Conservation (phyloP, 2,329 filamentous ascomycete species). For the Penicillium glabrum region DNA sequence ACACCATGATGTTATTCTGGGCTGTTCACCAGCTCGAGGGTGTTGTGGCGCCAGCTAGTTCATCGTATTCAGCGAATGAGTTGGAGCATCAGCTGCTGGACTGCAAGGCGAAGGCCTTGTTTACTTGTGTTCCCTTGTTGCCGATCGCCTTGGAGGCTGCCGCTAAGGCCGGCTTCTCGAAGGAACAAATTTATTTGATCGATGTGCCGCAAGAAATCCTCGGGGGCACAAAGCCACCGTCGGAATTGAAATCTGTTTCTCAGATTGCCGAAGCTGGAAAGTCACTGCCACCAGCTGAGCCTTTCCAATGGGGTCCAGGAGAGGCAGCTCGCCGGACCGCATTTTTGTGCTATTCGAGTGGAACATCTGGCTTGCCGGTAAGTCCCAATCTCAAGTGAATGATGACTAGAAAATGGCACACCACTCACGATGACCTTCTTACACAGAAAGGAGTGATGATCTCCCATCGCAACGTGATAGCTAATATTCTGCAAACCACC, state of each 20-base stretch:
- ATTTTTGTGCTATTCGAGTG: constrained; percentile 77
- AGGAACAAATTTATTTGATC: constrained; percentile 66
- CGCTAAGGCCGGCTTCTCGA: constrained; percentile 61
- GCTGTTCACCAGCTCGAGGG: constrained; percentile 72
- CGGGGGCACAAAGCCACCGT: constrained; percentile 45
- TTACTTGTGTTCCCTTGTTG: constrained; percentile 70
- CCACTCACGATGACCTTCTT: constrained; percentile 6
- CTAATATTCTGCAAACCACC: constrained; percentile 67
- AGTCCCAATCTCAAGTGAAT: constrained; percentile 14
- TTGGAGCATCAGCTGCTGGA: constrained; percentile 71
- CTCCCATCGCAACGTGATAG: constrained; percentile 74
- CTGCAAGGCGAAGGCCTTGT: constrained; percentile 67
- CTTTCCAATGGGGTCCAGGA: constrained; percentile 41
- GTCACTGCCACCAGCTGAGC: constrained; percentile 39
- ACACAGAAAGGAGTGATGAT: constrained; percentile 79
- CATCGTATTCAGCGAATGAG: constrained; percentile 69
- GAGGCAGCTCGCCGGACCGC: constrained; percentile 62
- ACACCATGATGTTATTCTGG: constrained; percentile 71
- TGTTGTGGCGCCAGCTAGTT: constrained; percentile 72
- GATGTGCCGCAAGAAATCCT: constrained; percentile 61
- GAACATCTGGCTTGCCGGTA: constrained; percentile 75
- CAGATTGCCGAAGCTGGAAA: constrained; percentile 64
- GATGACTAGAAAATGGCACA: neutral
- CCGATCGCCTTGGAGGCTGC: constrained; percentile 65
- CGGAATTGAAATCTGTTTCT: constrained; percentile 62